Evolutionary conservation across 805 yeast genomes (phyloP).

Genomic region (Candida suzukii): DNA sequence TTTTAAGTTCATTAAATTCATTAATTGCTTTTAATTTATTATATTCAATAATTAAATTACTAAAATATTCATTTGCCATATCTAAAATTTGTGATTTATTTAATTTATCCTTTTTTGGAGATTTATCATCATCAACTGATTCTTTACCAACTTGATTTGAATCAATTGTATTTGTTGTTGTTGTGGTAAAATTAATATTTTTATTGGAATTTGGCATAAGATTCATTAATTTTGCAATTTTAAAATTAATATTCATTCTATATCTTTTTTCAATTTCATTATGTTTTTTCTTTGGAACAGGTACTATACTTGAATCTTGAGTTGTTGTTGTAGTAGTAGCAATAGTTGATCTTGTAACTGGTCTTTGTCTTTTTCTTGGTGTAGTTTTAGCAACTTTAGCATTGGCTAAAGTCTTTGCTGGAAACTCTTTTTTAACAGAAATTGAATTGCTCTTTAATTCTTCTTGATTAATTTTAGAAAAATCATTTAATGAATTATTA

Average conservation of each 20-base stretch:
- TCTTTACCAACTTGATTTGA: conserved; percentile 1
- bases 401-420: no score
- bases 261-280: conserved; percentile 67
- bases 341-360: no score
- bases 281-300: conserved; percentile 68
- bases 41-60: conserved; percentile 45
- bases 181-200: conserved; percentile 53
- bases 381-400: no score
- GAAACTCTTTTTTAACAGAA: no score
- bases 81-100: conserved; percentile 66
- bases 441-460: no score
- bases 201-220: conserved; percentile 62
- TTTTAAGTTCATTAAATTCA: conserved; percentile 15
- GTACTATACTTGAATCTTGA: no score
- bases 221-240: conserved; percentile 59
- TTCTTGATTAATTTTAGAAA: no score
- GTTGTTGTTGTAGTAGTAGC: background rate
- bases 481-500: no score
- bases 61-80: conserved; percentile 57
- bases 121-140: background rate
- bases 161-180: conserved; percentile 1
- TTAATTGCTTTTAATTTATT: conserved; percentile 21
- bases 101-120: conserved; percentile 29
- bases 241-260: conserved; percentile 64
- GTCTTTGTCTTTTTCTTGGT: no score